These are phyloP conservation scores for Hansfordia pulvinata DNA, from an alignment of 2,329 filamentous ascomycete genomes.

Conservation along the genomic window DNA sequence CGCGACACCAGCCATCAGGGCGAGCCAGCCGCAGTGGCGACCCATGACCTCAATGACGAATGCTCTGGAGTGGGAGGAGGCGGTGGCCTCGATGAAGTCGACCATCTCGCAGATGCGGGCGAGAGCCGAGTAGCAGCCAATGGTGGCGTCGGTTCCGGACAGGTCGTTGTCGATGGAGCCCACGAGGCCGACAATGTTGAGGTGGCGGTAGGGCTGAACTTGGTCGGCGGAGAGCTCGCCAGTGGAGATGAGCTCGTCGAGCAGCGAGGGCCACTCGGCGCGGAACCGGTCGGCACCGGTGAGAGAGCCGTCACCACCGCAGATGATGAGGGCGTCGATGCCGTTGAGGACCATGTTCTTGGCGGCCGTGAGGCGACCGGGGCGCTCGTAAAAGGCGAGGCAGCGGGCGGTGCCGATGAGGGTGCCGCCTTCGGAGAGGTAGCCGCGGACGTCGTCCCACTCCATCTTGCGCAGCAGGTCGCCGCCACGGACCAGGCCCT, in stretches of 20 bases:
- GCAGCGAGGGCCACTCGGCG: conserved; percentile 76
- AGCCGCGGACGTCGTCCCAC: conserved; percentile 92
- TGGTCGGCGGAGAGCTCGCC: conserved; percentile 60
- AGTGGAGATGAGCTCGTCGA: conserved; percentile 69
- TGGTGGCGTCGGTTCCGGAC: conserved; percentile 91
- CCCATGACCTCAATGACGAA: conserved; percentile 99
- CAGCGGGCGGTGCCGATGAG: conserved; percentile 91
- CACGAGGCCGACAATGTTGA: conserved; percentile 94
- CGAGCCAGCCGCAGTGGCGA: conserved; percentile 93
- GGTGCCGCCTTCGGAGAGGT: conserved; percentile 85
- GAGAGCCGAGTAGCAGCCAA: conserved; percentile 90
- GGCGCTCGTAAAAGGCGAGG: conserved; percentile 80
- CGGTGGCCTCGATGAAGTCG: conserved; percentile 93
- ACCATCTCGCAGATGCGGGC: conserved; percentile 90
- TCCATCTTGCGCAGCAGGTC: conserved; percentile 76
- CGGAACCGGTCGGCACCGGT: conserved; percentile 93
- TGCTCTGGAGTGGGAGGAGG: conserved; percentile 83
- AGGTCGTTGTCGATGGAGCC: conserved; percentile 98
- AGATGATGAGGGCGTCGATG: conserved; percentile 93
- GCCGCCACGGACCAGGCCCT: conserved; percentile 82
- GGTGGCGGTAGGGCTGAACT: conserved; percentile 61
- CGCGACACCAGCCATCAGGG: conserved; percentile 88
- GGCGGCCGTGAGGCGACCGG: conserved; percentile 70
- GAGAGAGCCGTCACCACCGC: conserved; percentile 89
- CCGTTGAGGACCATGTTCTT: conserved; percentile 90